These are phyloP conservation scores for Trametes elegans DNA, from an alignment of 768 basidiomycete species.

Conservation along the genomic window DNA sequence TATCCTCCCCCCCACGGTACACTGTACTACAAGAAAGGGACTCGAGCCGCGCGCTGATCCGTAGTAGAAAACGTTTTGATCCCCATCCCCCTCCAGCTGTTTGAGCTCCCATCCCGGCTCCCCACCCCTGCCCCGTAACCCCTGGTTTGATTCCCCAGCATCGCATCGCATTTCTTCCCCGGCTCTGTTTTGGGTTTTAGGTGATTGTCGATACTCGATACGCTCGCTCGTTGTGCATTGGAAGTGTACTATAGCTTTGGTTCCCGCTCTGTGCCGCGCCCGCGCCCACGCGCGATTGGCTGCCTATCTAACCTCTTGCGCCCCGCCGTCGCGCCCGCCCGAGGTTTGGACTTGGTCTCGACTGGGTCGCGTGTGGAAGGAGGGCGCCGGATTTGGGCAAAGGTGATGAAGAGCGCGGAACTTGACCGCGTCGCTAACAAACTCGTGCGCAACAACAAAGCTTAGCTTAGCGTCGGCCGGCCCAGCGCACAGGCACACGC, in stretches of 20 bases:
- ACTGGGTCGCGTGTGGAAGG: neutral
- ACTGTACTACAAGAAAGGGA: constrained; percentile 14
- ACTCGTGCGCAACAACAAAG: neutral
- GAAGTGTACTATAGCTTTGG: constrained; percentile 18
- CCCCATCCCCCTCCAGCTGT: neutral
- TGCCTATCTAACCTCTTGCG: constrained; percentile 3
- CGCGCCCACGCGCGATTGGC: neutral
- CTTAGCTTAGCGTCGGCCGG: neutral
- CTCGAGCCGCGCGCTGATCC: constrained; percentile 5
- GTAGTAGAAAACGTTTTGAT: constrained; percentile 10
- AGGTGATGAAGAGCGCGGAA: neutral
- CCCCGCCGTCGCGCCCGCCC: too few relatives aligned
- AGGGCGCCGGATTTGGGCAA: constrained; percentile 2
- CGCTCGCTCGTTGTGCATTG: constrained; percentile 16
- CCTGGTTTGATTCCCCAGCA: constrained; percentile 2
- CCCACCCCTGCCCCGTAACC: neutral
- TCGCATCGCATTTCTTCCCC: neutral
- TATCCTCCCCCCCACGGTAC: constrained; percentile 7
- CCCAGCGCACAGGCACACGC: neutral
- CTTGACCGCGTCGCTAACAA: constrained; percentile 1
- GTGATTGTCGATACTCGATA: constrained; percentile 7
- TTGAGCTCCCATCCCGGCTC: neutral
- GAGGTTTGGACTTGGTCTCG: too few relatives aligned
- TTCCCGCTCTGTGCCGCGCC: too few relatives aligned
- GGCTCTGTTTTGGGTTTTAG: constrained; percentile 16